A percentile compares a stretch with the other conserved stretches of the same genome.
phyloP scores from a whole-genome alignment of 2,329 filamentous ascomycete species.

The Colletotrichum tropicicola region DNA sequence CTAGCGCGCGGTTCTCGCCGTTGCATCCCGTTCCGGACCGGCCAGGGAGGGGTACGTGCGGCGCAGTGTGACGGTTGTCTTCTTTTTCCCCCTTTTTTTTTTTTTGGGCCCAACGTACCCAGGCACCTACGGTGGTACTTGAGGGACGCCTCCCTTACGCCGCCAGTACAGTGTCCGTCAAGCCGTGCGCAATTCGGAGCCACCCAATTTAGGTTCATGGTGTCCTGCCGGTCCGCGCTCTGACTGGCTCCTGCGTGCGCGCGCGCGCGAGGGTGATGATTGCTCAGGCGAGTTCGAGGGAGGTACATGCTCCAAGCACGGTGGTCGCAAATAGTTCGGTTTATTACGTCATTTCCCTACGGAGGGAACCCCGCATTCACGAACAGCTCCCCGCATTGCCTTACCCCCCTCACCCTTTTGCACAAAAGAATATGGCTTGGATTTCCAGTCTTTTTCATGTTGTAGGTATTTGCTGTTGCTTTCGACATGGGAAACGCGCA shows the following conservation, averaged over 20 bases:
- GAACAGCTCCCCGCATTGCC: background rate
- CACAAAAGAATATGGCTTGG: too few species aligned
- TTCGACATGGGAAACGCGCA: background rate
- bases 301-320: background rate
- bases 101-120: too few species aligned
- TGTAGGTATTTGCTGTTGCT: background rate
- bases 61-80: background rate
- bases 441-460: background rate
- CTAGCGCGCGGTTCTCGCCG: conserved; percentile 31
- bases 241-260: background rate
- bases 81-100: background rate
- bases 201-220: too few species aligned
- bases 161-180: background rate
- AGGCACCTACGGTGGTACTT: too few species aligned
- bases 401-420: background rate
- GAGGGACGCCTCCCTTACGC: background rate
- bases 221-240: background rate
- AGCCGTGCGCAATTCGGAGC: background rate
- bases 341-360: conserved; percentile 14
- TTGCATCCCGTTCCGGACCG: conserved; percentile 30
- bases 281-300: background rate
- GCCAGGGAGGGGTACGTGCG: conserved; percentile 4
- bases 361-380: conserved; percentile 14
- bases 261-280: background rate
- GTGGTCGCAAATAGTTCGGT: background rate